Base-by-base conservation (phyloP, 805 yeast species). In the Debaryomyces hansenii region DNA sequence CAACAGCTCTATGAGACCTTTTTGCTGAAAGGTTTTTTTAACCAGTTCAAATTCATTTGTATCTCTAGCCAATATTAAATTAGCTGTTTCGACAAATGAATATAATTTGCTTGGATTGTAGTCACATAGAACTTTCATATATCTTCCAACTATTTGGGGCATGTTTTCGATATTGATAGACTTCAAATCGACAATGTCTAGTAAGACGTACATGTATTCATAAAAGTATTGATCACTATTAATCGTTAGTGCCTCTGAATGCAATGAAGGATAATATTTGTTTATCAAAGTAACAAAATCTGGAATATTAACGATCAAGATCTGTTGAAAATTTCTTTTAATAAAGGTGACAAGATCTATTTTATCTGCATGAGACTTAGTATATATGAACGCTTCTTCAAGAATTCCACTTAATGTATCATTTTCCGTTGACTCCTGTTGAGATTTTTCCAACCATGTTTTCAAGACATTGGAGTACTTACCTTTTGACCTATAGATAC, bases 401-500 rank as follows among this genome's bases (percentile, higher is more conserved):
- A 39, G 34, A 12, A 69, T 51, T 5, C 51, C 59, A 4, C 56
- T 52, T 12, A 64, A 47, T 7, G 55, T 38, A 7, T 54, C 56
- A 5, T 56, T 56, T 21, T 46, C 45, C 6, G n/a, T 16, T 35
- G 38, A 5, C 7, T 20, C n/a, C 39, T 47, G 36, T 43, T 52
- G 41, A 53, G 51, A 52, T 38, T 55, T 54, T 39, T 54, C 51
- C 20, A 81, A 49, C 84, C 88, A 80, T 1, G 81, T 66, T 41
- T 77, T 76, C 35, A 86, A 61, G 0, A 84, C 75, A 47, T 83
- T 75, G 2, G 80, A 64, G 48, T 70, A 79, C 42, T 69, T 74
- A 15, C 77, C 74, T 48, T 83, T 84, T 1, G 77, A 62, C 35
- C 77, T 64, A 57, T 83, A 86, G 3, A 87, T 54, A 41, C 75